phyloP scores from a whole-genome alignment of 208 protist genomes.

The Acanthamoeba triangularis region DNA sequence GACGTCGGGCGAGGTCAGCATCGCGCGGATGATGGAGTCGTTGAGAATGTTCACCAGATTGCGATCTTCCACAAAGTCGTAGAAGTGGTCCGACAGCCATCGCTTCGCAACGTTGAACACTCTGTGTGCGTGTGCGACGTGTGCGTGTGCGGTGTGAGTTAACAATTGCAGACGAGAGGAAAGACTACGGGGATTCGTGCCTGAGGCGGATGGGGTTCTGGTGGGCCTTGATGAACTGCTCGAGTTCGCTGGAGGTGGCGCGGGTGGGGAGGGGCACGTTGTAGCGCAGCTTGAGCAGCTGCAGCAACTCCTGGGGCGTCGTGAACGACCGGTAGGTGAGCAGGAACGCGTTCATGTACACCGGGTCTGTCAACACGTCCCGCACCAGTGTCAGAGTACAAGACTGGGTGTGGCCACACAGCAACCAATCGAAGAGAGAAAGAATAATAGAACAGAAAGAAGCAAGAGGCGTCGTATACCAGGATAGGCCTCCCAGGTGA shows the following conservation, averaged over 20 bases:
- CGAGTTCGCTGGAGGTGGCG: background rate
- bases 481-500: slow-evolving; percentile 60
- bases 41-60: slow-evolving; percentile 1
- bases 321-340: slow-evolving; percentile 80
- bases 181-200: background rate
- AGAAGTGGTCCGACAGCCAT: slow-evolving; percentile 69
- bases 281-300: slow-evolving; percentile 39
- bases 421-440: background rate
- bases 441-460: background rate
- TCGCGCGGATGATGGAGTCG: slow-evolving; percentile 19
- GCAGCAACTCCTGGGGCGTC: slow-evolving; percentile 55
- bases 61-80: slow-evolving; percentile 67
- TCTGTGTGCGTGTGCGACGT: background rate
- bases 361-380: slow-evolving; percentile 15
- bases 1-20: slow-evolving; percentile 20
- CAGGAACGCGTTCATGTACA: slow-evolving; percentile 71
- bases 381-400: too few relatives aligned
- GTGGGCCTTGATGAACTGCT: slow-evolving; percentile 37
- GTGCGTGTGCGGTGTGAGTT: background rate
- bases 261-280: slow-evolving; percentile 34
- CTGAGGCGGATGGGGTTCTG: slow-evolving; percentile 68
- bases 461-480: background rate
- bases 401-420: too few relatives aligned
- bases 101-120: slow-evolving; percentile 74
- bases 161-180: too few relatives aligned